Base-by-base conservation (phyloP, 2,329 filamentous ascomycete genomes). In the Lithohypha guttulata region DNA sequence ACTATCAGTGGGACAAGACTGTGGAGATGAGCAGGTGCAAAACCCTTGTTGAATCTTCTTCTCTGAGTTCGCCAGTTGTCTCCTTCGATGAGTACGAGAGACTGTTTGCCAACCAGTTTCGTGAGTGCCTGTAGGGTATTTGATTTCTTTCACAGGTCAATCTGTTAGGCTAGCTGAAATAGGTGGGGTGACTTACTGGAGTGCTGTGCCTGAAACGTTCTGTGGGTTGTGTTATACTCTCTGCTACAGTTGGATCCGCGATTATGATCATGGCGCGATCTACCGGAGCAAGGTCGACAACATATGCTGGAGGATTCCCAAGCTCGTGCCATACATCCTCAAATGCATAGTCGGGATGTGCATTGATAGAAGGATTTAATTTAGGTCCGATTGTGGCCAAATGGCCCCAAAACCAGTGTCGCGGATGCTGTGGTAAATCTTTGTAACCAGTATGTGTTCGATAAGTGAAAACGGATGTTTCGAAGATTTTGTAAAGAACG, bases 281-380 rank as follows among this genome's bases (percentile, higher is more conserved):
- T n/a, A 64, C 46, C 3, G 63, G 62, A 57, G 60, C 63, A 10
- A 55, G 42, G 36, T 66, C 62, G 29, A 65, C 42, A 41, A 65
- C 60, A 31, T 58, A 42, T 19, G 56, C 42, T 13, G 44, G 36
- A 2, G 46, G 46, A 11, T 34, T 36, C 22, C 34, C 47, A 8
- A 50, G 35, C 4, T 43, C 42, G 9, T 47, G 25, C 46, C 46
- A 49, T 10, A 49, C 34, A 15, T 47, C 46, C 25, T 39, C 39
- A 25, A 49, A 45, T 2, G 37, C 46, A 39, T 50, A 46, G 28
- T 50, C 45, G 3, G 47, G 47, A 18, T 48, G 47, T 9, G 36
- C 33, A 14, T 26, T 38, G 15, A 47, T 35, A 14, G 36, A 21
- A 4, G 47, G 47, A 15, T 41, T 29, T 17, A 48, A 42, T 22